Evolutionary conservation across 805 yeast genomes (phyloP).

Genomic region (Lachancea sp.): DNA sequence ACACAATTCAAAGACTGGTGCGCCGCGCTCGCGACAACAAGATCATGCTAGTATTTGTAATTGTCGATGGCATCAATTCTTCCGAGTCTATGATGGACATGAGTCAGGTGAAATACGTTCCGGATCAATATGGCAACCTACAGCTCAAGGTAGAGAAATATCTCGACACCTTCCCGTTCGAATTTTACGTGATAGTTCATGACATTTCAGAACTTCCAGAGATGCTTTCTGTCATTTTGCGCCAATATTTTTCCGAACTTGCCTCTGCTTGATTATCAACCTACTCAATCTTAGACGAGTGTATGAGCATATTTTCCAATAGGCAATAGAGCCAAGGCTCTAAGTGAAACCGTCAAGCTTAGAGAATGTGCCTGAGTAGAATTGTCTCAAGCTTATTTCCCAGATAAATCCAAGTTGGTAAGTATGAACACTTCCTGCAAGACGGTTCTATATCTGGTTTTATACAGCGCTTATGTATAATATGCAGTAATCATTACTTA

Average conservation of each 20-base stretch:
- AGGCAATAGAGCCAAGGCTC: too few relatives aligned
- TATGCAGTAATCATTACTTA: too few relatives aligned
- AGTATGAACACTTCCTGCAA: too few relatives aligned
- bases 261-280: conserved; percentile 35
- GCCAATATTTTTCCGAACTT: conserved; percentile 84
- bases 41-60: conserved; percentile 90
- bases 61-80: conserved; percentile 82
- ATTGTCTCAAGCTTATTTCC: too few relatives aligned
- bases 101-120: conserved; percentile 83
- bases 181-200: conserved; percentile 89
- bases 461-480: too few relatives aligned
- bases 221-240: conserved; percentile 78
- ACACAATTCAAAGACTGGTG: conserved; percentile 70
- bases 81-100: conserved; percentile 87
- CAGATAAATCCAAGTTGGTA: too few relatives aligned
- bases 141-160: conserved; percentile 74
- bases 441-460: too few relatives aligned
- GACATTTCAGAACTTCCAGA: conserved; percentile 86
- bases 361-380: too few relatives aligned
- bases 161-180: conserved; percentile 92
- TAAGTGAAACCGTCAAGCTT: too few relatives aligned
- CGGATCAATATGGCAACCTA: conserved; percentile 63
- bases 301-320: too few relatives aligned
- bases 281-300: too few relatives aligned
- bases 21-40: conserved; percentile 87